Evolutionary conservation across 1,284 basidiomycete species (phyloP), one percentile per base, ranked within the genome.

Genomic region (Anthracocystis setariae): DNA sequence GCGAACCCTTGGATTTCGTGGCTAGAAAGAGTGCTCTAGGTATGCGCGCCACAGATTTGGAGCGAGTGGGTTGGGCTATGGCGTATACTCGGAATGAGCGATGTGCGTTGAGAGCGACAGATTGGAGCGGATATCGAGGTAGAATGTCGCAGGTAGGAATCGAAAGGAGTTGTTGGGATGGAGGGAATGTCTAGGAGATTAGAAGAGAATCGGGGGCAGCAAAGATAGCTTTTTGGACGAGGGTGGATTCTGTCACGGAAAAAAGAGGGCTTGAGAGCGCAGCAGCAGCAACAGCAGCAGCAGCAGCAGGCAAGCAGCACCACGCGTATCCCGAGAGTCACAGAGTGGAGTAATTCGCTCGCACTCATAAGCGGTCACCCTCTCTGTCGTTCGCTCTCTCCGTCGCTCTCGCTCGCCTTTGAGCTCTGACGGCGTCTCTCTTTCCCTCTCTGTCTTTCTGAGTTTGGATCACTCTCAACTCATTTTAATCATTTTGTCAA

Each of bases 241-340:
- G n/a, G 35, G 35, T n/a, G 40, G 43, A 18, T 32, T 50, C n/a
- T 29, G 45, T 43, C 32, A 21, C 42, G 43, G 48, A 66, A 66
- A 60, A 44, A 52, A 17, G 24, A 37, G 27, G 46, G 62, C 51
- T 54, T 50, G 38, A 47, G 55, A 66, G 63, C 57, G 44, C 63
- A 55, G 46, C 33, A 46, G 44, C 32, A 23, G 39, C 39, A 42
- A 25, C 24, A 29, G 24, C 24, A 15, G 44, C 44, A 46, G 25
- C 24, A 46, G 24, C 24, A 46, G 44, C 25, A 27, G n/a, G n/a
- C n/a, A n/a, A n/a, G 46, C 46, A 47, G 40, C 40, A 42, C 29
- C 46, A 47, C 21, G 45, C 45, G 45, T 35, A 33, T 42, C 35
- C 35, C 10, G 40, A 21, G 21, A 23, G 17, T 8, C 15, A 39